These are phyloP conservation scores for Cladosporium phlei DNA, from an alignment of 2,329 filamentous ascomycete genomes.

Conservation along the genomic window DNA sequence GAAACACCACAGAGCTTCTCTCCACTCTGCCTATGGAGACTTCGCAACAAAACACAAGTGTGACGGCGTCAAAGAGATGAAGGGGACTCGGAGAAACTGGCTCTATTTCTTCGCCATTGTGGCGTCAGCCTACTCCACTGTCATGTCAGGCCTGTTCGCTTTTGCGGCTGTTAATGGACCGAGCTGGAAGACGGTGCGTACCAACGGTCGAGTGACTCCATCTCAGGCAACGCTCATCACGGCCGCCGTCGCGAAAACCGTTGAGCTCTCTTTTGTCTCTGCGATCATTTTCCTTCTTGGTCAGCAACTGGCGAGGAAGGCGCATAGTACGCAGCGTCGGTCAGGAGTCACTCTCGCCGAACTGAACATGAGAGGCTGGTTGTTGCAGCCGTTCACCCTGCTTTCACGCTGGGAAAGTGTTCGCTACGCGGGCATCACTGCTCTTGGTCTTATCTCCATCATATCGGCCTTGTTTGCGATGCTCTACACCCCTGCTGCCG, in stretches of 20 bases:
- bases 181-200: slow-evolving; percentile 54
- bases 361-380: slow-evolving; percentile 71
- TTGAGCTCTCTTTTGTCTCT: slow-evolving; percentile 73
- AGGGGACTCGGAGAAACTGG: slow-evolving; percentile 35
- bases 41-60: slow-evolving; percentile 9
- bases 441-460: slow-evolving; percentile 62
- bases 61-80: neutral
- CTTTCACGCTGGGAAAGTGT: slow-evolving; percentile 65
- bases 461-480: slow-evolving; percentile 61
- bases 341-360: slow-evolving; percentile 68
- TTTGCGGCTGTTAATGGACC: slow-evolving; percentile 58
- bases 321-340: slow-evolving; percentile 50
- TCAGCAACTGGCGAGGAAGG: slow-evolving; percentile 66
- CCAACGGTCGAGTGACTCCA: slow-evolving; percentile 51
- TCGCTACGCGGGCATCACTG: slow-evolving; percentile 57
- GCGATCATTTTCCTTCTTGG: slow-evolving; percentile 71
- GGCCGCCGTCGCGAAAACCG: slow-evolving; percentile 68
- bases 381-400: slow-evolving; percentile 56
- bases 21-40: slow-evolving; percentile 7
- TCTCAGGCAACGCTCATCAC: slow-evolving; percentile 63
- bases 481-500: slow-evolving; percentile 72
- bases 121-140: slow-evolving; percentile 58
- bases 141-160: slow-evolving; percentile 63
- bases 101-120: slow-evolving; percentile 40
- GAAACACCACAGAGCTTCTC: neutral